These are phyloP conservation scores for Thielaviopsis euricoi DNA, from an alignment of 2,329 filamentous ascomycete species.

Conservation along the genomic window DNA sequence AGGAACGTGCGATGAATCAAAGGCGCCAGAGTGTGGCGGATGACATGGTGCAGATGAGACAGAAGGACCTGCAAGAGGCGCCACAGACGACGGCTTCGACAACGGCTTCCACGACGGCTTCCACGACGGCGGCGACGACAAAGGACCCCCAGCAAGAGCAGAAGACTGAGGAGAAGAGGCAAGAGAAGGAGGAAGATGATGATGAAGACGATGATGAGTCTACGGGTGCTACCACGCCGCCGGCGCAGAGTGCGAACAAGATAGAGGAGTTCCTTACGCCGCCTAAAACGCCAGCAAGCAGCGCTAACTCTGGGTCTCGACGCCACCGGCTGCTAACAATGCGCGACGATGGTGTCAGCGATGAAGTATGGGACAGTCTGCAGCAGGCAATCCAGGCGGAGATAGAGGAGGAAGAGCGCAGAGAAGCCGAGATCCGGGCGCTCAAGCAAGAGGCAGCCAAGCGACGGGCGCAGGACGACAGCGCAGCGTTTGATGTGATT, in stretches of 20 bases:
- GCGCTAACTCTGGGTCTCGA: not conserved
- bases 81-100: too few relatives aligned
- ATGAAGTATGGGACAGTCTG: conserved; percentile 45
- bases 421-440: conserved; percentile 21
- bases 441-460: conserved; percentile 19
- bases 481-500: conserved; percentile 15
- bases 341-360: conserved; percentile 40
- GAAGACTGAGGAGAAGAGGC: not conserved
- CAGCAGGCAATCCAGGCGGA: conserved; percentile 29
- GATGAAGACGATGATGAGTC: conserved; percentile 5
- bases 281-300: too few relatives aligned
- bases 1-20: not conserved
- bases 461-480: conserved; percentile 16
- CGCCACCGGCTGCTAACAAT: not conserved
- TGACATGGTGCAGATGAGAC: not conserved
- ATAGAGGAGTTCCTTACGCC: too few relatives aligned
- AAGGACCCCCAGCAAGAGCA: not conserved
- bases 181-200: conserved; percentile 1
- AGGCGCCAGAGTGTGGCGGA: not conserved
- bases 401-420: conserved; percentile 15
- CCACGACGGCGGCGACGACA: not conserved
- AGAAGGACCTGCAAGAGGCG: too few relatives aligned
- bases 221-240: too few relatives aligned
- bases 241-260: too few relatives aligned
- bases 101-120: too few relatives aligned